phyloP scores from a whole-genome alignment of 805 yeast species.

The Nakazawaea ambrosiae region DNA sequence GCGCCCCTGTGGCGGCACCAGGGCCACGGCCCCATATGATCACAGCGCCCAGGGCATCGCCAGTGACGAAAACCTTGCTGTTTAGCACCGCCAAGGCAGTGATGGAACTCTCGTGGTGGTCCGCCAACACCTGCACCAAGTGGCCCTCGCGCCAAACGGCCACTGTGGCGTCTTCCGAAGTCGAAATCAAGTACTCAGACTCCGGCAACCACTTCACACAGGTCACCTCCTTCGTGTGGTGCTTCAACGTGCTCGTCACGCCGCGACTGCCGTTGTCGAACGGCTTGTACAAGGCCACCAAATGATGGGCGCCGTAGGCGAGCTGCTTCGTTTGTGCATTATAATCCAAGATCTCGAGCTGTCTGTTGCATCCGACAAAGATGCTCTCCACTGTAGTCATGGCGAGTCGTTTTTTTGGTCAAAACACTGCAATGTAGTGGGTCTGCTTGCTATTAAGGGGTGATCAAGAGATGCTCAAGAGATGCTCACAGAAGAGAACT shows the following conservation, averaged over 20 bases:
- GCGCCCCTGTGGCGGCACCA: constrained; percentile 19
- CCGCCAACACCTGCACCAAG: constrained; percentile 24
- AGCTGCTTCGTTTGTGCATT: constrained; percentile 30
- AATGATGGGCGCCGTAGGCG: constrained; percentile 67
- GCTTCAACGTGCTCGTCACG: constrained; percentile 47
- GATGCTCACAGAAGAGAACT: no score
- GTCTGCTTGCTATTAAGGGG: no score
- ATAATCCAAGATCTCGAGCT: constrained; percentile 52
- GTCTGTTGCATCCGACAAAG: constrained; percentile 69
- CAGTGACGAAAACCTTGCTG: constrained; percentile 42
- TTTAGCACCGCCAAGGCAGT: constrained; percentile 41
- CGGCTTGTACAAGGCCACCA: constrained; percentile 68
- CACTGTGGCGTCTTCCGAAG: constrained; percentile 60
- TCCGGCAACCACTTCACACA: constrained; percentile 53
- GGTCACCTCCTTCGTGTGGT: constrained; percentile 57
- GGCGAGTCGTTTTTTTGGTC: no score
- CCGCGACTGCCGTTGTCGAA: constrained; percentile 34
- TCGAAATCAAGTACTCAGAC: constrained; percentile 43
- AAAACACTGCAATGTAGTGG: no score
- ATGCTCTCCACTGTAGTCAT: constrained; percentile 40
- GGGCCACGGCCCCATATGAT: constrained; percentile 49
- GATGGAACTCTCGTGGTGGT: constrained; percentile 40
- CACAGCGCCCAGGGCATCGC: constrained; percentile 57
- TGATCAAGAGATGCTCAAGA: no score
- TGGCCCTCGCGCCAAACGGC: constrained; percentile 46